phyloP scores from a whole-genome alignment of 2,329 filamentous ascomycete genomes.

The Metarhizium anisopliae region DNA sequence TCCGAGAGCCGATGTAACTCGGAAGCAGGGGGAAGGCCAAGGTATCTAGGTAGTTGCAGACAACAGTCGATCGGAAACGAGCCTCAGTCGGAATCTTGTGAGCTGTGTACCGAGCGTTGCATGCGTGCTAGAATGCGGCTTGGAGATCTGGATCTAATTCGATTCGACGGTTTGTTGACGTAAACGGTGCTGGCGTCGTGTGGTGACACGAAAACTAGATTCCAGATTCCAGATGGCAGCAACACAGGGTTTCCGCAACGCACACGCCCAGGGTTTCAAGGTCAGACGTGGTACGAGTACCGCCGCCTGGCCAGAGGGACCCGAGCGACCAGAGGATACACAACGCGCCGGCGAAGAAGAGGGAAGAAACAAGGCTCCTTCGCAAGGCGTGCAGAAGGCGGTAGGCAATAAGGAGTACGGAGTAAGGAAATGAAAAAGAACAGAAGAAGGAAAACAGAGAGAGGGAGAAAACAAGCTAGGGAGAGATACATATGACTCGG shows the following conservation, averaged over 20 bases:
- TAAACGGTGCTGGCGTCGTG: background rate
- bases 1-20: background rate
- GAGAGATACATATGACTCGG: background rate
- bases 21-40: background rate
- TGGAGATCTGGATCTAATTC: background rate
- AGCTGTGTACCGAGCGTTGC: background rate
- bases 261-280: background rate
- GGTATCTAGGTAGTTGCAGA: background rate
- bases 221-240: background rate
- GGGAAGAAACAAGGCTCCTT: background rate
- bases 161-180: background rate
- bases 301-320: background rate
- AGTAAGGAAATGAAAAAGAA: background rate
- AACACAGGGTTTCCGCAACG: background rate
- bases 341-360: background rate
- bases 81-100: background rate
- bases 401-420: background rate
- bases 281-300: background rate
- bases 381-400: background rate
- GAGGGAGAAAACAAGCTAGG: background rate
- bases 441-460: too few relatives aligned
- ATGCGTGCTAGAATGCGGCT: background rate
- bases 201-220: background rate
- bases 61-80: background rate
- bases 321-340: background rate